These are phyloP conservation scores for Onygenales sp. DNA, from an alignment of 2,329 filamentous ascomycete genomes.

Conservation along the genomic window DNA sequence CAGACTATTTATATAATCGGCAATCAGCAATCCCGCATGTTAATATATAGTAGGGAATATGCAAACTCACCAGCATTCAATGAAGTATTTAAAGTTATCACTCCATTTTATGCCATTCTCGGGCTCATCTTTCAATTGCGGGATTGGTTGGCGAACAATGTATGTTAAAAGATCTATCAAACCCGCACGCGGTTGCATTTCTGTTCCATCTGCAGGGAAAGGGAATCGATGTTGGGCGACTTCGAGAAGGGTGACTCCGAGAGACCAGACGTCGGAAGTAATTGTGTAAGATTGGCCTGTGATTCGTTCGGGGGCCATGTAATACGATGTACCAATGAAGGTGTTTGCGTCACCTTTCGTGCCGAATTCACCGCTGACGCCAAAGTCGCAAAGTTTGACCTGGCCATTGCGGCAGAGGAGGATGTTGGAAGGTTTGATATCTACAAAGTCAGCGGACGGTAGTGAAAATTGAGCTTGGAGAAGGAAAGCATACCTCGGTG, in stretches of 20 bases:
- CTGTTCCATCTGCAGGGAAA: constrained; percentile 91
- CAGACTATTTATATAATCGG: constrained; percentile 49
- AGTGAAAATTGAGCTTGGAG: background rate
- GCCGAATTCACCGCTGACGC: constrained; percentile 93
- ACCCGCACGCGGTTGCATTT: constrained; percentile 86
- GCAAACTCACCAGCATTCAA: constrained; percentile 85
- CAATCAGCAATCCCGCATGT: background rate
- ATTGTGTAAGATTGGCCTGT: constrained; percentile 97
- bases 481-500: constrained; percentile 52
- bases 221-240: constrained; percentile 98
- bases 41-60: background rate
- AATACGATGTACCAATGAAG: constrained; percentile 97
- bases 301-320: constrained; percentile 98
- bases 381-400: constrained; percentile 97
- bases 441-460: constrained; percentile 27
- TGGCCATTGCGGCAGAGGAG: constrained; percentile 83
- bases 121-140: constrained; percentile 90
- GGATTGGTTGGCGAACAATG: constrained; percentile 91
- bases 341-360: constrained; percentile 98
- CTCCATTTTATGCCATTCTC: constrained; percentile 87
- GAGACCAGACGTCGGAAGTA: constrained; percentile 96
- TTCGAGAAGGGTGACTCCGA: constrained; percentile 93
- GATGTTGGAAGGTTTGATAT: constrained; percentile 98
- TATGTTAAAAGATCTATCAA: constrained; percentile 94
- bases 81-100: constrained; percentile 97